phyloP scores from a whole-genome alignment of 805 yeast species.

The Schwanniomyces occidentalis region DNA sequence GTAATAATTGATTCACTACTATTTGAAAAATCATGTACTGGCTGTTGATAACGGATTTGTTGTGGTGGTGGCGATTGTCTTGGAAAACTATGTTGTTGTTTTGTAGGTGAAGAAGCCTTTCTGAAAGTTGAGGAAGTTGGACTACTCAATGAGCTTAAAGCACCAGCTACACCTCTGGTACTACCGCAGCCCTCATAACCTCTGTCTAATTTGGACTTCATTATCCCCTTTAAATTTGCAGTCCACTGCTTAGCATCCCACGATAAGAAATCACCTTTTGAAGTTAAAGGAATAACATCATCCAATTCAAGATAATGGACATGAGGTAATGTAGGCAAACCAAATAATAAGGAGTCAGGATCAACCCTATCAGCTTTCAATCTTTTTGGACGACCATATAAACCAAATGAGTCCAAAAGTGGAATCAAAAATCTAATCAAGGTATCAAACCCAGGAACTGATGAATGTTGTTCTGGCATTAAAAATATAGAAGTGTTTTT shows the following conservation, averaged over 20 bases:
- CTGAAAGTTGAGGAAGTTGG: conserved; percentile 16
- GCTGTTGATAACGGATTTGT: not conserved
- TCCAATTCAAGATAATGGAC: conserved; percentile 41
- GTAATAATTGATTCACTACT: not conserved
- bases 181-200: conserved; percentile 82
- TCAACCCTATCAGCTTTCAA: conserved; percentile 44
- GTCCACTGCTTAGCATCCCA: conserved; percentile 43
- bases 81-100: not conserved
- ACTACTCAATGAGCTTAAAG: conserved; percentile 51
- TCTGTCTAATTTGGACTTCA: conserved; percentile 35
- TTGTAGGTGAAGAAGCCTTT: too few species aligned
- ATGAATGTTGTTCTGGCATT: conserved; percentile 46
- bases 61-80: conserved; percentile 12
- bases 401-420: conserved; percentile 42
- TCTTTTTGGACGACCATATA: conserved; percentile 46
- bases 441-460: conserved; percentile 52
- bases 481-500: conserved; percentile 43
- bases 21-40: not conserved
- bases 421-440: conserved; percentile 45
- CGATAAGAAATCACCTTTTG: conserved; percentile 23
- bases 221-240: conserved; percentile 26
- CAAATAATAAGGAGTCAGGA: conserved; percentile 41
- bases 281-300: conserved; percentile 27
- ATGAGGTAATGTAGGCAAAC: conserved; percentile 46
- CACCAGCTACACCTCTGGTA: conserved; percentile 59